Conservation (phyloP, 2,329 filamentous ascomycete genomes). For the Sporothrix phasma region DNA sequence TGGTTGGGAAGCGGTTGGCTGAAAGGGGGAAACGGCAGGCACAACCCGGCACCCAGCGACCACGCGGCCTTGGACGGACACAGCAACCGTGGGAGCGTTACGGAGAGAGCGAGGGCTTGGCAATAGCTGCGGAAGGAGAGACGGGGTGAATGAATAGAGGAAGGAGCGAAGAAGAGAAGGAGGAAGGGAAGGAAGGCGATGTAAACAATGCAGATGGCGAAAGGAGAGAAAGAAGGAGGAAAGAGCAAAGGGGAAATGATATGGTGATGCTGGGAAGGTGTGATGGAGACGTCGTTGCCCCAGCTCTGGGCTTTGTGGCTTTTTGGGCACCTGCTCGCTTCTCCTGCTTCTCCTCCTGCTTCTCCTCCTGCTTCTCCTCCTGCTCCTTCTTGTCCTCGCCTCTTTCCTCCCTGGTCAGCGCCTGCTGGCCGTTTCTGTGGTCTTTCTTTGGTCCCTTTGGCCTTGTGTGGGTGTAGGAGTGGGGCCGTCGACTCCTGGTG, state of each 20-base stretch:
- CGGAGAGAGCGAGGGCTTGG: neutral
- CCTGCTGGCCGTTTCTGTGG: neutral
- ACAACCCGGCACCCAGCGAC: neutral
- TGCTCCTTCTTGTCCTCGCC: too few species aligned
- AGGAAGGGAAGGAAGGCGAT: neutral
- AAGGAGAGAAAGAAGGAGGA: neutral
- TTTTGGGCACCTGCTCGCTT: conserved; percentile 3
- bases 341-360: neutral
- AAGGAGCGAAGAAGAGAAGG: neutral
- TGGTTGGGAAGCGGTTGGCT: neutral
- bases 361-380: neutral
- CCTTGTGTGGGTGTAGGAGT: conserved; percentile 1
- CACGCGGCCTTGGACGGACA: conserved; percentile 2
- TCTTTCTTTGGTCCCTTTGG: too few species aligned
- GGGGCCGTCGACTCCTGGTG: neutral
- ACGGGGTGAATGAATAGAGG: conserved; percentile 1
- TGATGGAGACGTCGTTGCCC: conserved; percentile 17
- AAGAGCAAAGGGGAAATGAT: conserved; percentile 14
- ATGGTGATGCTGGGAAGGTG: conserved; percentile 13
- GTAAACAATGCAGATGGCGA: neutral
- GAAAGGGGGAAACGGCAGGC: neutral
- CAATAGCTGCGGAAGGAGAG: conserved; percentile 3
- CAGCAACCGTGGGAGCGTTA: neutral
- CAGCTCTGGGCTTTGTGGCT: conserved; percentile 12
- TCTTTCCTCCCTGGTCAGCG: neutral